phyloP scores from a whole-genome alignment of 2,329 filamentous ascomycete genomes.

The Apiospora malaysiana region DNA sequence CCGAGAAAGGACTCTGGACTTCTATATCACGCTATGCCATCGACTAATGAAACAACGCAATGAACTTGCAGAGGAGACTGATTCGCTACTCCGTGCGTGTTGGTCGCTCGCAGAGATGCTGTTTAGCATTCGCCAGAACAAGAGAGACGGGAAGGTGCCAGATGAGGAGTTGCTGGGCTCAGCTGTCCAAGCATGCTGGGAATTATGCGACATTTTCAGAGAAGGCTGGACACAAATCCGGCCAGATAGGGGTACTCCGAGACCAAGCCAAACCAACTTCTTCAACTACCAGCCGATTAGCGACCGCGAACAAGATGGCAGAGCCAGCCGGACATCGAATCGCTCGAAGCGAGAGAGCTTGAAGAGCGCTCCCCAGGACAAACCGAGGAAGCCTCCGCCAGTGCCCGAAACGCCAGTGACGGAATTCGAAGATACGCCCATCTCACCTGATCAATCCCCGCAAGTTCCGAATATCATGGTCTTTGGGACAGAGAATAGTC shows the following conservation, averaged over 20 bases:
- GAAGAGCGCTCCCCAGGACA: constrained; percentile 56
- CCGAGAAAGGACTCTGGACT: constrained; percentile 87
- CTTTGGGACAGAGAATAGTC: constrained; percentile 67
- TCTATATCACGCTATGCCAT: constrained; percentile 93
- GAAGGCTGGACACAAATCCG: constrained; percentile 90
- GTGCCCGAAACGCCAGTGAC: constrained; percentile 92
- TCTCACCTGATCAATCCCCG: constrained; percentile 77
- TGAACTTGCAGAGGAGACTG: constrained; percentile 79
- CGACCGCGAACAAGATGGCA: constrained; percentile 54
- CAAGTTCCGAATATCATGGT: constrained; percentile 88
- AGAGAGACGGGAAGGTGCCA: constrained; percentile 71
- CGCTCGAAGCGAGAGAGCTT: constrained; percentile 61
- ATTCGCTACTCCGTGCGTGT: constrained; percentile 82
- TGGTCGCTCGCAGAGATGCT: constrained; percentile 94
- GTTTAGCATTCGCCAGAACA: constrained; percentile 86
- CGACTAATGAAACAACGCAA: constrained; percentile 93
- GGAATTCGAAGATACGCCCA: constrained; percentile 89
- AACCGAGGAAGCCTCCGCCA: constrained; percentile 52
- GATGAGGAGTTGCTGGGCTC: constrained; percentile 87
- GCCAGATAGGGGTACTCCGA: constrained; percentile 83
- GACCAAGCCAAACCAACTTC: constrained; percentile 80
- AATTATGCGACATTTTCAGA: constrained; percentile 89
- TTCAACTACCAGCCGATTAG: constrained; percentile 56
- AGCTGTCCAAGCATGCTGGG: constrained; percentile 92
- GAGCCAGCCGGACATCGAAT: constrained; percentile 56